Base-by-base conservation (phyloP, 2,329 filamentous ascomycete genomes). In the Periconia sp. region DNA sequence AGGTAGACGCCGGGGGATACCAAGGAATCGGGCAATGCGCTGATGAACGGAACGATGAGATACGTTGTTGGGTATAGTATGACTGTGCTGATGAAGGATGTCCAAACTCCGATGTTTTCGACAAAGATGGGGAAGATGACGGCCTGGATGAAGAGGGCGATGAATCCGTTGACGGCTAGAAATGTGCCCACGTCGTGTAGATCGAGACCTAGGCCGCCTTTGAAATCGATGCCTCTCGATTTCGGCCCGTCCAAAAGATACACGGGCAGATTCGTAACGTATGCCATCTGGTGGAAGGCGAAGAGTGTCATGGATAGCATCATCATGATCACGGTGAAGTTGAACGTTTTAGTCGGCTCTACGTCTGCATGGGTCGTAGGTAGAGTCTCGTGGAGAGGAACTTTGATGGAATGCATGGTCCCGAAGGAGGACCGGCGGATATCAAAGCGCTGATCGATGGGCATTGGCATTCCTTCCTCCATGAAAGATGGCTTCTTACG, bases 281-380 rank as follows among this genome's bases (percentile, higher is more conserved):
- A 96, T 1, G 88, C 90, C 90, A 96, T 96, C 42, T 68, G 65
- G 28, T 96, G 92, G 69, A 95, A 95, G 8, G 89, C 92, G 72
- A 95, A 95, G 52, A 96, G 87, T 35, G 87, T 88, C 46, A 96
- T 76, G 2, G 91, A 85, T n/a, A 91, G 61, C 33, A 92, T 84
- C 37, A 96, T 79, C 72, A 89, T 85, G 56, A 88, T 77, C 42
- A 96, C 85, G 38, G 81, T 83, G 68, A 70, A 76, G 17, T 81
- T 85, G 59, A 86, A 84, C 23, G 79, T 76, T 40, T 52, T 55
- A 3, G 54, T 35, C 45, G 56, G 10, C 45, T 43, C 15, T 41
- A 35, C 2, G 19, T 4, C 19, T 16, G 54, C 55, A 1, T 51
- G 30, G n/a, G 38, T 17, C 4, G 39, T 48, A 3, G 61, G 61